Conservation (phyloP, 805 yeast genomes). For the Jamesozyma lodderae region DNA sequence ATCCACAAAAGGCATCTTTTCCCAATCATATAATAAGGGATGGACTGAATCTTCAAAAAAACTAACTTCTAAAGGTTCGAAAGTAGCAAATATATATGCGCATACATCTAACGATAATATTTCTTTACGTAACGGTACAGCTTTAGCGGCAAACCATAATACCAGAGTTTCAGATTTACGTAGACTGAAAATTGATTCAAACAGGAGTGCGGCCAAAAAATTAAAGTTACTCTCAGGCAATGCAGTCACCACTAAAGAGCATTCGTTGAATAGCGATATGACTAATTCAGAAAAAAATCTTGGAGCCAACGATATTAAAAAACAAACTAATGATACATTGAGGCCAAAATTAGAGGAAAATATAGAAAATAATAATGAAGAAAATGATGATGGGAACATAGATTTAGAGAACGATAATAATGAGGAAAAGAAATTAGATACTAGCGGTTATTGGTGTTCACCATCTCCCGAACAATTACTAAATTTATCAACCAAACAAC, state of each 20-base stretch:
- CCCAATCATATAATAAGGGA: conserved; percentile 21
- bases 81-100: too few species aligned
- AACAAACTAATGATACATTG: background rate
- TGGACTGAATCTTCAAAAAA: conserved; percentile 4
- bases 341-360: background rate
- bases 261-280: conserved; percentile 6
- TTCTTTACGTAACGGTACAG: background rate
- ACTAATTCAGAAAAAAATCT: background rate
- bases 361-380: background rate
- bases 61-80: background rate
- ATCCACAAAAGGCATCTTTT: conserved; percentile 32
- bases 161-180: conserved; percentile 25
- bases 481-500: conserved; percentile 36
- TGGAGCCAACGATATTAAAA: background rate
- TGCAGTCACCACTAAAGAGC: conserved; percentile 14
- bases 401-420: background rate
- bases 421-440: background rate
- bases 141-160: background rate
- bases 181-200: conserved; percentile 34
- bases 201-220: conserved; percentile 37
- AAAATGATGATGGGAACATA: background rate
- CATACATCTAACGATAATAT: background rate
- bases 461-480: conserved; percentile 50
- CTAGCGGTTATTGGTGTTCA: conserved; percentile 58
- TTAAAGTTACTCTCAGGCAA: conserved; percentile 30